phyloP scores from a whole-genome alignment of 164 flowering plant species.

The Nymphaea thermarum region DNA sequence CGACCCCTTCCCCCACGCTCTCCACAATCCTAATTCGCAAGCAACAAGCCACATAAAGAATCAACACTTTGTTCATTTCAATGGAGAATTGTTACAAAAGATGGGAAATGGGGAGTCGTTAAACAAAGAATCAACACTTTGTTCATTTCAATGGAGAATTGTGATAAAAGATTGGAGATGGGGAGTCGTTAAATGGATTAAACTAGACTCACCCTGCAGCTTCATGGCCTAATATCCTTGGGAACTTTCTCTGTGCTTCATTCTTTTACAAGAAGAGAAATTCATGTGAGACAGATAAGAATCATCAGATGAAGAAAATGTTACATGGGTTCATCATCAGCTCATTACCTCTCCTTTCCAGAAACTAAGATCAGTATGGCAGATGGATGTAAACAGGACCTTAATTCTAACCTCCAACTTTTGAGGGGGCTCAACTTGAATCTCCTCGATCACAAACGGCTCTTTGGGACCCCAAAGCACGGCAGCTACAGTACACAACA shows the following conservation, averaged over 20 bases:
- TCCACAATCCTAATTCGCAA: slow-evolving; percentile 31
- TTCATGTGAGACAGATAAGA: neutral
- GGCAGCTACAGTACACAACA: slow-evolving; percentile 28
- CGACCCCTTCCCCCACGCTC: slow-evolving; percentile 59
- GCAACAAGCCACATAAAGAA: neutral
- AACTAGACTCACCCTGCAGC: slow-evolving; percentile 50
- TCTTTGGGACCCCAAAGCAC: slow-evolving; percentile 38
- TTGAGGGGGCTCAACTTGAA: slow-evolving; percentile 57
- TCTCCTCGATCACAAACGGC: slow-evolving; percentile 40
- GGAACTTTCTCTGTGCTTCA: slow-evolving; percentile 40
- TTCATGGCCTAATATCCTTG: slow-evolving; percentile 74
- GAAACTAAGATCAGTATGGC: slow-evolving; percentile 62
- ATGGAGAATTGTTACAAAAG: neutral
- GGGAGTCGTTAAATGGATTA: neutral
- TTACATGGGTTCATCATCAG: no score
- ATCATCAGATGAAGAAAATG: no score
- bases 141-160: neutral
- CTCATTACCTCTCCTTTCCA: slow-evolving; percentile 59
- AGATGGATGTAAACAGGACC: slow-evolving; percentile 54
- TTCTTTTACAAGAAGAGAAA: slow-evolving; percentile 19
- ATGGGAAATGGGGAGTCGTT: neutral
- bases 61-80: neutral
- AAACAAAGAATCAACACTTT: neutral
- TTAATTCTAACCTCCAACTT: slow-evolving; percentile 52
- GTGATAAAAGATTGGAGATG: neutral